A percentile compares a stretch with the other conserved stretches of the same genome.
Evolutionary conservation across 257 asterid genomes (phyloP).

Genomic region (Solanum chilense): DNA sequence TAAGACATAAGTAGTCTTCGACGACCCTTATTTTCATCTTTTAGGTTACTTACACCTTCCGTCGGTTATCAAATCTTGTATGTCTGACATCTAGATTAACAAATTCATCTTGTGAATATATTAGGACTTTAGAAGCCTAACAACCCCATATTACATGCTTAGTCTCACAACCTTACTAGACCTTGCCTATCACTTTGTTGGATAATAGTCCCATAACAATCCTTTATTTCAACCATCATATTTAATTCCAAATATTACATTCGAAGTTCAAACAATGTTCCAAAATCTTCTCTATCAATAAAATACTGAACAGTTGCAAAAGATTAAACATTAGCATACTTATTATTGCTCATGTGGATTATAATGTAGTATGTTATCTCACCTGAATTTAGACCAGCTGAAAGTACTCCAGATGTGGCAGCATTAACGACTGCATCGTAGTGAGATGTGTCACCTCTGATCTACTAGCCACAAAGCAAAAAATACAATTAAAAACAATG

Average conservation of each 20-base stretch:
- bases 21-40: neutral
- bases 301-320: neutral
- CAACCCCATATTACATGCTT: neutral
- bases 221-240: neutral
- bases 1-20: neutral
- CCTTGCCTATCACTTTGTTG: neutral
- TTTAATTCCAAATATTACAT: neutral
- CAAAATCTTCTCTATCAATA: neutral
- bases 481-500: neutral
- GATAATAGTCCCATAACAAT: neutral
- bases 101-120: neutral
- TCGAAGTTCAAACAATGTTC: neutral
- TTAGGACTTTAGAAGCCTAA: neutral
- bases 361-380: neutral
- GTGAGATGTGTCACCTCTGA: conserved; percentile 91
- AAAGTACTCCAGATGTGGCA: conserved; percentile 86
- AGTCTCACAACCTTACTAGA: neutral
- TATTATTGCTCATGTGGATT: neutral
- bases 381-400: conserved; percentile 87
- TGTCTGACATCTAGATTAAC: neutral
- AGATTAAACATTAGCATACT: neutral
- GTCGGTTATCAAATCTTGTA: neutral
- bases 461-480: conserved; percentile 29
- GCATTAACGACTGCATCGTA: conserved; percentile 98
- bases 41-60: neutral